A percentile compares a stretch with the other conserved stretches of the same genome.
These are phyloP conservation scores for Solanum chmielewskii DNA, from an alignment of 257 asterid genomes.

Conservation along the genomic window DNA sequence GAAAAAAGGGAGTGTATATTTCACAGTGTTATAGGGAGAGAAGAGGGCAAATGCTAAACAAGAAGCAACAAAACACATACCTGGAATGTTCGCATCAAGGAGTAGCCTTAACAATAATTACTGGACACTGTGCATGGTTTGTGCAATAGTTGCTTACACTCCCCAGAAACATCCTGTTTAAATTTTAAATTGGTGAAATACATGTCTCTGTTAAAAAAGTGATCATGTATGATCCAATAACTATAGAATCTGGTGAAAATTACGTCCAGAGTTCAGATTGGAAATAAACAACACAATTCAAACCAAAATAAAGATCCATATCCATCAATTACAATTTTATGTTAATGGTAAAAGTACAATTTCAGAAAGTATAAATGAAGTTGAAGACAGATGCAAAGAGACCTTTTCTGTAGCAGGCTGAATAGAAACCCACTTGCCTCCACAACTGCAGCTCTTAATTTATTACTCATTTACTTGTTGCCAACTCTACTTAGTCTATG, in stretches of 20 bases:
- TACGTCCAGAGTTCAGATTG: not conserved
- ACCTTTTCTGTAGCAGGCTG: not conserved
- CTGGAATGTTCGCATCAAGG: not conserved
- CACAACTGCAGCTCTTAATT: not conserved
- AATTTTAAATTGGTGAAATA: not conserved
- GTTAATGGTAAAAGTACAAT: not conserved
- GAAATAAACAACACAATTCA: not conserved
- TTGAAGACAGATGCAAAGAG: not conserved
- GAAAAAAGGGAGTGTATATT: not conserved
- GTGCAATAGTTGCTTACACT: slow-evolving; percentile 41
- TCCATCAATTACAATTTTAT: not conserved
- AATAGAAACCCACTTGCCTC: not conserved
- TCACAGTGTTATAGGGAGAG: not conserved
- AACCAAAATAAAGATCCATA: not conserved
- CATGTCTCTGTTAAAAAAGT: not conserved
- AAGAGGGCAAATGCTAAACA: not conserved
- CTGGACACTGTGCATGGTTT: slow-evolving; percentile 38
- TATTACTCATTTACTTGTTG: not conserved
- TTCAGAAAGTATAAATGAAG: not conserved
- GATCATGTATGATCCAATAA: not conserved
- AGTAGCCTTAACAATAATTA: slow-evolving; percentile 26
- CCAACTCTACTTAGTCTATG: not conserved
- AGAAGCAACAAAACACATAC: not conserved
- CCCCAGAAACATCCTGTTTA: slow-evolving; percentile 42
- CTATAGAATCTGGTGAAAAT: not conserved